Evolutionary conservation across 2,329 filamentous ascomycete species (phyloP), one percentile per base, ranked within the genome.

Genomic region (Chaetomiaceae sp.): DNA sequence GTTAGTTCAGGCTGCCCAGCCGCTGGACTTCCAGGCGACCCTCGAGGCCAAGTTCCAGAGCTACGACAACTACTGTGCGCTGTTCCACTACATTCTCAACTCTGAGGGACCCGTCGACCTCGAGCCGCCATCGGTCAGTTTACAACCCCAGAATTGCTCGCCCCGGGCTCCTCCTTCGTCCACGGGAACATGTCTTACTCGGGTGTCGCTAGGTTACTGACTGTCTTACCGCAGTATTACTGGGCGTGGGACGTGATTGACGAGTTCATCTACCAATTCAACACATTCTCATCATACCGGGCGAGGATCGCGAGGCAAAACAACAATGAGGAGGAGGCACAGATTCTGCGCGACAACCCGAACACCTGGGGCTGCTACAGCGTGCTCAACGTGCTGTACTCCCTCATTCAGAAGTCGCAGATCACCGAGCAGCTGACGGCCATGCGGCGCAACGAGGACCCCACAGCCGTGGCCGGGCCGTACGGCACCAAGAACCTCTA

Each of bases 241-340:
- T 98, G 93, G 93, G 93, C 93, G 34, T 98, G 93, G 93, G 93
- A 98, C 68, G 91, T 97, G 58, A 96, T 98, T 71, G 93, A 98
- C 69, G 93, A 98, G 71, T 98, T 98, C 75, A 97, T 98, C 73
- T 98, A 98, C 76, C 93, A 98, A 70, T 98, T 98, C 78, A 96
- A 98, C 78, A 94, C 90, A 49, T 98, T 98, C 78, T 97, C 89
- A 68, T 88, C 89, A 54, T 96, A 96, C 79, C 84, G 93, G 64
- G 89, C 94, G 69, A 84, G 89, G 57, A 83, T 95, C 58, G 93
- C 93, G 55, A 81, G 89, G 49, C 76, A 83, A 75, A 74, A 81
- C 68, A 73, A 86, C 68, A 95, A 91, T 68, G 87, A 89, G 66
- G 93, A 97, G 71, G 93, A 98, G 70, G 83, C 94, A 56, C 79